These are phyloP conservation scores for Hyparrhenia diplandra DNA, from an alignment of 176 grass and related monocot genomes.

Conservation along the genomic window DNA sequence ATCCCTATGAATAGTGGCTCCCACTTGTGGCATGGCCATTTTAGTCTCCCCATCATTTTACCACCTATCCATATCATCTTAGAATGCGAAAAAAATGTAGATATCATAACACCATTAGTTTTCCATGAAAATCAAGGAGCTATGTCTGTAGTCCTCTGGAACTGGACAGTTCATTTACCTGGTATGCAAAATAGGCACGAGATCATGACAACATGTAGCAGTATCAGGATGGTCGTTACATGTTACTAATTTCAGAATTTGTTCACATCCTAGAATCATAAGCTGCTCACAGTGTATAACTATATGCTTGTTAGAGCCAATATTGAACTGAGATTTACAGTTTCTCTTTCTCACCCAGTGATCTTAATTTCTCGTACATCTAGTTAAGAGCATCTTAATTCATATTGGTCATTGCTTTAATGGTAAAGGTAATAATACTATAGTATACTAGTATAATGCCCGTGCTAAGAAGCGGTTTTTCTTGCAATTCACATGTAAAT, in stretches of 20 bases:
- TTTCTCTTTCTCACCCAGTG: too few species aligned
- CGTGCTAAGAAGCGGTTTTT: too few species aligned
- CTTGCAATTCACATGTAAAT: too few species aligned
- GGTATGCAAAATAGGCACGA: background rate
- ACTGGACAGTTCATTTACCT: background rate
- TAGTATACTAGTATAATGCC: too few species aligned
- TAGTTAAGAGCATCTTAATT: background rate
- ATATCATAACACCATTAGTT: background rate
- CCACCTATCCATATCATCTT: background rate
- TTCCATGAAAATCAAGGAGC: background rate
- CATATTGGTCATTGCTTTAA: too few species aligned
- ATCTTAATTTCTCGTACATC: background rate
- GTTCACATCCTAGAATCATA: background rate
- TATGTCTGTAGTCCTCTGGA: background rate
- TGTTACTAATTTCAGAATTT: background rate
- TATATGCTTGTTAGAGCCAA: slow-evolving; percentile 1
- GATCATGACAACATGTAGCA: background rate
- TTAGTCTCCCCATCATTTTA: background rate
- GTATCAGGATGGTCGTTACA: background rate
- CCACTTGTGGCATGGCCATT: background rate
- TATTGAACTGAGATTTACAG: background rate
- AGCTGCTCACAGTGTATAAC: background rate
- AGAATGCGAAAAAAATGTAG: background rate
- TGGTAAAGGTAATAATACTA: too few species aligned
- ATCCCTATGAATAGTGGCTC: background rate